Percentiles rank a stretch among this genome's conserved stretches.
Evolutionary conservation across 1,284 basidiomycete genomes (phyloP).

Genomic region (Singerocomus inundabilis): DNA sequence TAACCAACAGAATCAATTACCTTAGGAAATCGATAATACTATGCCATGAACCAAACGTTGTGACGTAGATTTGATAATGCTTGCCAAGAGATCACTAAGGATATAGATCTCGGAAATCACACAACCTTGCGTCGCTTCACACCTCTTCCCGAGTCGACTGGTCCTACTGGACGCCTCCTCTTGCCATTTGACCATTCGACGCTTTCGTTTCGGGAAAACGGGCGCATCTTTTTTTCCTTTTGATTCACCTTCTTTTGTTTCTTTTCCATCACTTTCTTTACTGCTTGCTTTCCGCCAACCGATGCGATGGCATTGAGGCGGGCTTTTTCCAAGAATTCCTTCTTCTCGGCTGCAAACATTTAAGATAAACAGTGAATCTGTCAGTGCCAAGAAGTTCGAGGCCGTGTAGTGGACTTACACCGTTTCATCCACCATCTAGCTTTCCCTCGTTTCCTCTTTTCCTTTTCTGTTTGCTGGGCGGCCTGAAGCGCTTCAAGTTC

Average conservation of each 20-base stretch:
- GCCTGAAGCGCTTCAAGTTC: slow-evolving; percentile 65
- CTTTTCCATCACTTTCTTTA: slow-evolving; percentile 87
- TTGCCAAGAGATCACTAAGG: not conserved
- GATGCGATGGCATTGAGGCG: slow-evolving; percentile 75
- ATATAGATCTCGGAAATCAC: slow-evolving; percentile 2
- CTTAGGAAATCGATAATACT: slow-evolving; percentile 32
- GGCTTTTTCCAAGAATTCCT: slow-evolving; percentile 68
- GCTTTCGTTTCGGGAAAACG: slow-evolving; percentile 46
- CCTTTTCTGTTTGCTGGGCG: slow-evolving; percentile 66
- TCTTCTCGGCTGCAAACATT: slow-evolving; percentile 66
- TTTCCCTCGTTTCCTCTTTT: slow-evolving; percentile 77
- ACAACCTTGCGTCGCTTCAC: slow-evolving; percentile 26
- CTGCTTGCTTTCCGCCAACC: slow-evolving; percentile 73
- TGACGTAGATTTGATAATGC: not conserved
- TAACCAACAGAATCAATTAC: slow-evolving; percentile 31
- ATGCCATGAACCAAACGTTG: slow-evolving; percentile 1
- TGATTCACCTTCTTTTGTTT: slow-evolving; percentile 84
- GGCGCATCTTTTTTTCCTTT: slow-evolving; percentile 86
- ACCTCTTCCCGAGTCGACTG: slow-evolving; percentile 8
- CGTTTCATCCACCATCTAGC: slow-evolving; percentile 87
- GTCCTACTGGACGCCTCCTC: slow-evolving; percentile 13
- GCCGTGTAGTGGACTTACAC: slow-evolving; percentile 44
- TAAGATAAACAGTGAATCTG: slow-evolving; percentile 1
- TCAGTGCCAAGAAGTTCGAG: slow-evolving; percentile 3
- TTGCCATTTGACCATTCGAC: slow-evolving; percentile 11